Base-by-base conservation (phyloP, 164 flowering plant species). In the Amborella trichopoda region DNA sequence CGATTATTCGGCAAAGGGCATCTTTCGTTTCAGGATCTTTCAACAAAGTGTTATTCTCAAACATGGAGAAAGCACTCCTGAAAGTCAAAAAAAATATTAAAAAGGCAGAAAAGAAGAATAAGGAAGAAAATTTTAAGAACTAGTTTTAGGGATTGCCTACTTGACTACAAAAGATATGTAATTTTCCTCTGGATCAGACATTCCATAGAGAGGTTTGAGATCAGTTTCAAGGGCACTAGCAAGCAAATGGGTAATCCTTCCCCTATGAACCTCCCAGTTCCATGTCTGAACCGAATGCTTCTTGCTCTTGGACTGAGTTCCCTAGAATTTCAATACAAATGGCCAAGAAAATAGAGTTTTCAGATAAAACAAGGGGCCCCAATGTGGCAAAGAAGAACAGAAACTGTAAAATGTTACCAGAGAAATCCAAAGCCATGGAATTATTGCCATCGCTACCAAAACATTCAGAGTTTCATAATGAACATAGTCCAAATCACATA, bases 181-280 rank as follows among this genome's bases (percentile, higher is more conserved):
- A 63, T 76, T 81, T 59, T 84, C 94, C 64, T 88, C 96, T 0
- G 68, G 88, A 53, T 79, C 81, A 3, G 89, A 56, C 17, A 94
- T 78, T 17, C 96, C 96, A 75, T 84, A 93, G 28, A 93, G 84
- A 77, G 82, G 65, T 1, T 59, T 40, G 5, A 93, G 88, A 66
- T 93, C 83, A 65, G 81, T 68, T 62, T 93, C 99, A 12, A 93
- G 56, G 10, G 99, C 87, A 52, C 76, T 93, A 23, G 99, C 91
- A 50, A 88, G 69, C 60, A 84, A 32, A 47, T 58, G 75, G 37
- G 87, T 60, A 40, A 87, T 75, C 39, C 91, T 64, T 14, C 76
- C 73, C 61, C 99, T 71, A 49, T 84, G 99, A 1, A 60, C 26
- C 21, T 93, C 96, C 96, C 94, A 93, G 50, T 81, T 83, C 94